phyloP scores from a whole-genome alignment of 2,329 filamentous ascomycete species.

The Trichoderma aggressivum region DNA sequence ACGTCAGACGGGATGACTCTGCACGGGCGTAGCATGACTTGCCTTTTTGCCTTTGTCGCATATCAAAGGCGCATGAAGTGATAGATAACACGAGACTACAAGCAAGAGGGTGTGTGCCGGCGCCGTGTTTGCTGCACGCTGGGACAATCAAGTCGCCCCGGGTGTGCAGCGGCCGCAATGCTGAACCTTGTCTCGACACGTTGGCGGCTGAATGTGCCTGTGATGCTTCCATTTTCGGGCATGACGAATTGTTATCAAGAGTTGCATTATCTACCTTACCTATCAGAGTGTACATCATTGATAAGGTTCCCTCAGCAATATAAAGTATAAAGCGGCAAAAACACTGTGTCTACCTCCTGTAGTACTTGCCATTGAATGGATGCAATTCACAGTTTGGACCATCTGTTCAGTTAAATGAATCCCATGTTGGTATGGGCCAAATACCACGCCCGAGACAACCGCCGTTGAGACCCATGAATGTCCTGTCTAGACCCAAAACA shows the following conservation, averaged over 20 bases:
- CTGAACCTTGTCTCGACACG: background rate
- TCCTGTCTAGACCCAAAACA: background rate
- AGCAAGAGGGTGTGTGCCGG: background rate
- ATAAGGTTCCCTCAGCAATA: background rate
- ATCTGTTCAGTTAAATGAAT: background rate
- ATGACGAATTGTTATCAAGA: background rate
- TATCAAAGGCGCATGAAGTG: background rate
- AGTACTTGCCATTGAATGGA: background rate
- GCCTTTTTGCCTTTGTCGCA: background rate
- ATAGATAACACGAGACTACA: background rate
- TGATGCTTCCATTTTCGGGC: background rate
- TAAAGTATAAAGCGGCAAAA: background rate
- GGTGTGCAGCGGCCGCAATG: background rate
- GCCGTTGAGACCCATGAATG: background rate
- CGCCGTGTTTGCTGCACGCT: background rate
- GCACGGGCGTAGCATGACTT: background rate
- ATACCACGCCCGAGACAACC: conserved; percentile 13
- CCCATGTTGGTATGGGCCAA: background rate
- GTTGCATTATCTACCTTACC: background rate
- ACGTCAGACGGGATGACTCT: conserved; percentile 2
- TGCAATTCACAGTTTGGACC: background rate
- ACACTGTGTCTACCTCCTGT: background rate
- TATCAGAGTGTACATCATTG: background rate
- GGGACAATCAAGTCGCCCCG: background rate
- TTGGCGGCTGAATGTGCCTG: background rate